Conservation (phyloP, 2,329 filamentous ascomycete species). For the Venturia oleaginea region DNA sequence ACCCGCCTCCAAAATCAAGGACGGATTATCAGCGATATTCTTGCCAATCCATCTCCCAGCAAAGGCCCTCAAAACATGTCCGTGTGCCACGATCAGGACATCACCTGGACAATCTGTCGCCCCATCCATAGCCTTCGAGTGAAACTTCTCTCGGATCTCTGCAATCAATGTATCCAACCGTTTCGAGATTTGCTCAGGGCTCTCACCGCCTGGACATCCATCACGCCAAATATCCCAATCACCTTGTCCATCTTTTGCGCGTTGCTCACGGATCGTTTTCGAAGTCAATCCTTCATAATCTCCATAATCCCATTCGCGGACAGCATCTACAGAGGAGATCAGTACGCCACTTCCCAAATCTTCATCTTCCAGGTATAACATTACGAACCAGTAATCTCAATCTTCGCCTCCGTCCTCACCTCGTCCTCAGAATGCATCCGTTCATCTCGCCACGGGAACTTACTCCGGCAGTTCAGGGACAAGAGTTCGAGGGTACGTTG, state of each 20-base stretch:
- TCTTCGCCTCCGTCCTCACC: slow-evolving; percentile 31
- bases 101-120: slow-evolving; percentile 45
- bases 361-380: not conserved
- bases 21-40: slow-evolving; percentile 57
- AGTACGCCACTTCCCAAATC: not conserved
- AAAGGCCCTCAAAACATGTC: slow-evolving; percentile 75
- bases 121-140: slow-evolving; percentile 14
- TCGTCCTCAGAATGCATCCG: slow-evolving; percentile 18
- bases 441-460: slow-evolving; percentile 58
- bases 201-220: slow-evolving; percentile 76
- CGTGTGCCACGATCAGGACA: slow-evolving; percentile 73
- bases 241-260: slow-evolving; percentile 44
- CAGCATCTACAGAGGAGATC: slow-evolving; percentile 28
- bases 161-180: slow-evolving; percentile 65
- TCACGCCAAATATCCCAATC: slow-evolving; percentile 81
- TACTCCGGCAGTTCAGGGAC: slow-evolving; percentile 58
- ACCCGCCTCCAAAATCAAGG: slow-evolving; percentile 73
- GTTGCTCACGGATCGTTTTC: slow-evolving; percentile 39
- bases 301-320: slow-evolving; percentile 56
- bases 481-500: slow-evolving; percentile 87
- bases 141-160: slow-evolving; percentile 52
- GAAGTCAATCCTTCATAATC: slow-evolving; percentile 50
- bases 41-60: slow-evolving; percentile 74
- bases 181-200: slow-evolving; percentile 59
- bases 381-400: slow-evolving; percentile 31